Percentiles rank a stretch among this genome's conserved stretches.
Conservation (phyloP, 2,329 filamentous ascomycete species). For the Apiospora aurea region DNA sequence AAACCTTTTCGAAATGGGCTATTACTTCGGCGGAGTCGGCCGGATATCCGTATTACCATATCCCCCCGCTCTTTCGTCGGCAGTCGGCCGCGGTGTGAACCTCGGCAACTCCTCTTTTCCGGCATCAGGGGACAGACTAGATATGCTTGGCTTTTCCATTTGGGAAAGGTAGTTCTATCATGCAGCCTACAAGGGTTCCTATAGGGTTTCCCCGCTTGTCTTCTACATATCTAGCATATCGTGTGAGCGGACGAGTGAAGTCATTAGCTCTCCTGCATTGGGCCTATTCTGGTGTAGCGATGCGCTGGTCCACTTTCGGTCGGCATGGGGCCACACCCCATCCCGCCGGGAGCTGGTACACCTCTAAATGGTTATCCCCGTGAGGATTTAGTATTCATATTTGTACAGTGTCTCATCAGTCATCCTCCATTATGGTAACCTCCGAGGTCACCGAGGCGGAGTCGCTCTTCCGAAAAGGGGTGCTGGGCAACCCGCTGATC, state of each 20-base stretch:
- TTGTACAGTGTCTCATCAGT: neutral
- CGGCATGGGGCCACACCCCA: neutral
- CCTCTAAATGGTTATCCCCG: neutral
- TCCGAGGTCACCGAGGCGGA: conserved; percentile 31
- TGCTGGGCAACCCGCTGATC: conserved; percentile 51
- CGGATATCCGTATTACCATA: neutral
- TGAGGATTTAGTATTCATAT: too few species aligned
- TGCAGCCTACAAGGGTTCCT: too few species aligned
- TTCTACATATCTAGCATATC: too few species aligned
- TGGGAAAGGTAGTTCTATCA: too few species aligned
- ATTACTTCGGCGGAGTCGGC: neutral
- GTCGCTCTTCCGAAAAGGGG: conserved; percentile 46
- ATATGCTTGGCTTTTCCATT: too few species aligned
- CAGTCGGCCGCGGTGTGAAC: neutral
- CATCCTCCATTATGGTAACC: neutral
- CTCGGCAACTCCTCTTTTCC: neutral
- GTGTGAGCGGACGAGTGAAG: too few species aligned
- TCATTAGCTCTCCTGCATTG: neutral
- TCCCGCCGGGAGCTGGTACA: neutral
- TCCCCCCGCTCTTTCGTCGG: neutral
- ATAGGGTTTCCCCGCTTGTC: too few species aligned
- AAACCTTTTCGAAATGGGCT: neutral
- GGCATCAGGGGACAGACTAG: too few species aligned
- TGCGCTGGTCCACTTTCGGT: neutral
- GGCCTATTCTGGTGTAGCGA: neutral